Evolutionary conservation across 2,329 filamentous ascomycete species (phyloP).

Genomic region (Aspergillus luchuensis): DNA sequence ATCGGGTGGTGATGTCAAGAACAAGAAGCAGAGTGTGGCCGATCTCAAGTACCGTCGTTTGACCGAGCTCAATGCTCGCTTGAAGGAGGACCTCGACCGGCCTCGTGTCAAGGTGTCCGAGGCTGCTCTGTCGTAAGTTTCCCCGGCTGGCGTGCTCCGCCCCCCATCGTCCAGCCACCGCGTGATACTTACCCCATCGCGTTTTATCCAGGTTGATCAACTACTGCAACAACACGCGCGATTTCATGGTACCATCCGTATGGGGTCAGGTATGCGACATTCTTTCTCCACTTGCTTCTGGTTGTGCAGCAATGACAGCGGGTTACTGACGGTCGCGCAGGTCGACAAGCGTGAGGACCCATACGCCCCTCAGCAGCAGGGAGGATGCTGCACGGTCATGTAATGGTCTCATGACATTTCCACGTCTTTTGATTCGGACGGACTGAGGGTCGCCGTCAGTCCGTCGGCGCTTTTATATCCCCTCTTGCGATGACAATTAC

Average conservation of each 20-base stretch:
- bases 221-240: conserved; percentile 96
- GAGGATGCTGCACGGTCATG: conserved; percentile 95
- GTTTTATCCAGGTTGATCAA: conserved; percentile 75
- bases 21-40: conserved; percentile 99
- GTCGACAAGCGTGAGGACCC: conserved; percentile 96
- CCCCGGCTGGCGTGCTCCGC: conserved; percentile 14
- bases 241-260: conserved; percentile 98
- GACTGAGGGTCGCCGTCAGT: conserved; percentile 28
- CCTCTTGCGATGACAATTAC: conserved; percentile 21
- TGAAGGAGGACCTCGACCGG: conserved; percentile 93
- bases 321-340: conserved; percentile 37
- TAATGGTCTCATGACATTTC: conserved; percentile 51
- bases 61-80: conserved; percentile 92
- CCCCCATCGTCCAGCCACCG: conserved; percentile 4
- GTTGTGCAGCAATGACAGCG: background rate
- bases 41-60: conserved; percentile 95
- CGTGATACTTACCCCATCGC: conserved; percentile 4
- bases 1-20: conserved; percentile 67
- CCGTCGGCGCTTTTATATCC: conserved; percentile 23
- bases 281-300: background rate
- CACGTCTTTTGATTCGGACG: conserved; percentile 20
- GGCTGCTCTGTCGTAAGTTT: conserved; percentile 76
- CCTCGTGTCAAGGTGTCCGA: conserved; percentile 95
- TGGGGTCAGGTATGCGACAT: conserved; percentile 71
- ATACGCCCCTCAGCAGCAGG: conserved; percentile 93